phyloP scores from a whole-genome alignment of 768 basidiomycete species.

The Multifurca ochricompacta region DNA sequence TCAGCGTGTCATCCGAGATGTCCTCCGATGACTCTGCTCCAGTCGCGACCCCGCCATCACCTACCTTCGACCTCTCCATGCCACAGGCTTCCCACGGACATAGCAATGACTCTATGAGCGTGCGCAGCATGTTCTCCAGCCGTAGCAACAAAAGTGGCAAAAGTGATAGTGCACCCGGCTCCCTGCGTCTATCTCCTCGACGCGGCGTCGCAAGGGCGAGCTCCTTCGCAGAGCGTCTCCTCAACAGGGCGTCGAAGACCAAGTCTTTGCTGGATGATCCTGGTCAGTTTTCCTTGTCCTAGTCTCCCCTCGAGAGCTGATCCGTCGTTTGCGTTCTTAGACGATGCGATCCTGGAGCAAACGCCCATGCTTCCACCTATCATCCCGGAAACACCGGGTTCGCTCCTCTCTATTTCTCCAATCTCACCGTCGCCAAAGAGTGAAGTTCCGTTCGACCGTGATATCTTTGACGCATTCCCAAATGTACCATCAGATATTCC shows the following conservation, averaged over 20 bases:
- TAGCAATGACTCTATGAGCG: conserved; percentile 23
- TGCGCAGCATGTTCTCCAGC: conserved; percentile 18
- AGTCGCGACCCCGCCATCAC: conserved; percentile 51
- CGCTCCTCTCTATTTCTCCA: conserved; percentile 35
- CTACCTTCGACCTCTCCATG: conserved; percentile 24
- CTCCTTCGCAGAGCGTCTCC: conserved; percentile 20
- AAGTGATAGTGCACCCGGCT: conserved; percentile 7
- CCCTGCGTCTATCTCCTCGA: conserved; percentile 19
- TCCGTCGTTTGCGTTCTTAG: neutral
- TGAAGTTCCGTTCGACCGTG: conserved; percentile 46
- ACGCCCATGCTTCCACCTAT: conserved; percentile 22
- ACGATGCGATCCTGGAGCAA: conserved; percentile 14
- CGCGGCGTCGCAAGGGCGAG: conserved; percentile 19
- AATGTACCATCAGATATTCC: conserved; percentile 48
- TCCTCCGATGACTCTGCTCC: conserved; percentile 63
- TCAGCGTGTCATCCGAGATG: conserved; percentile 53
- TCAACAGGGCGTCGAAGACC: conserved; percentile 17
- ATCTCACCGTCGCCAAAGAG: conserved; percentile 29
- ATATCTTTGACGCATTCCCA: conserved; percentile 66
- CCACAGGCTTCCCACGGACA: conserved; percentile 14
- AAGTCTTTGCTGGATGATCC: conserved; percentile 19
- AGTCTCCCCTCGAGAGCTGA: neutral
- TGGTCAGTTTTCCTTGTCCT: neutral
- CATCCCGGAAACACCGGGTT: conserved; percentile 23
- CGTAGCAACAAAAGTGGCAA: conserved; percentile 18